Conservation (phyloP, 73 alveolate species). For the Tetrahymena elliotti region DNA sequence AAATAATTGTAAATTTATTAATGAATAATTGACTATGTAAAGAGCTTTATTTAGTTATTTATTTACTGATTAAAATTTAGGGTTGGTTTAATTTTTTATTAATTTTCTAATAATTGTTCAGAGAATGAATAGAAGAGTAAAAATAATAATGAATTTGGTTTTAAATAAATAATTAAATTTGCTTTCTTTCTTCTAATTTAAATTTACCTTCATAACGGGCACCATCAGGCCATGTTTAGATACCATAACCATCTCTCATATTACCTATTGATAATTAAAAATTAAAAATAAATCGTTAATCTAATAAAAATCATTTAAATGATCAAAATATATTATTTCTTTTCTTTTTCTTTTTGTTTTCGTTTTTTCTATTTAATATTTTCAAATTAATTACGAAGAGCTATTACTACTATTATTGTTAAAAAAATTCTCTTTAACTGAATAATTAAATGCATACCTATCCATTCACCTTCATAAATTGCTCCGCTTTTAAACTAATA, state of each 20-base stretch:
- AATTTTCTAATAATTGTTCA: not conserved
- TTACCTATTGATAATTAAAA: not conserved
- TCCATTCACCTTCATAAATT: constrained; percentile 47
- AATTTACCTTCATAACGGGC: constrained; percentile 39
- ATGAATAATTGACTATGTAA: no score
- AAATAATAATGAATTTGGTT: no score
- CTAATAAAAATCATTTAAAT: not conserved
- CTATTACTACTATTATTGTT: not conserved
- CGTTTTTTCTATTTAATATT: not conserved
- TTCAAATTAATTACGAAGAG: not conserved
- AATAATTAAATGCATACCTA: not conserved
- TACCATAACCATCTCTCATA: constrained; percentile 35
- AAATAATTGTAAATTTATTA: not conserved
- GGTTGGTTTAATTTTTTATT: not conserved
- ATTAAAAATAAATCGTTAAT: not conserved
- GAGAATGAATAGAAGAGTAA: not conserved
- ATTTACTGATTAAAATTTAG: not conserved
- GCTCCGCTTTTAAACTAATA: constrained; percentile 36
- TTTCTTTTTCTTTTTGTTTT: not conserved
- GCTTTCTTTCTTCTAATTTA: no score
- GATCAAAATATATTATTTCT: not conserved
- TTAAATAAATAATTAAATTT: no score
- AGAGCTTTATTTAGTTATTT: not conserved
- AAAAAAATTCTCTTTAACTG: not conserved
- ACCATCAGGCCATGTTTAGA: constrained; percentile 32